These are phyloP conservation scores for Cydonia oblonga DNA, from an alignment of 331 rosid genomes.

Conservation along the genomic window DNA sequence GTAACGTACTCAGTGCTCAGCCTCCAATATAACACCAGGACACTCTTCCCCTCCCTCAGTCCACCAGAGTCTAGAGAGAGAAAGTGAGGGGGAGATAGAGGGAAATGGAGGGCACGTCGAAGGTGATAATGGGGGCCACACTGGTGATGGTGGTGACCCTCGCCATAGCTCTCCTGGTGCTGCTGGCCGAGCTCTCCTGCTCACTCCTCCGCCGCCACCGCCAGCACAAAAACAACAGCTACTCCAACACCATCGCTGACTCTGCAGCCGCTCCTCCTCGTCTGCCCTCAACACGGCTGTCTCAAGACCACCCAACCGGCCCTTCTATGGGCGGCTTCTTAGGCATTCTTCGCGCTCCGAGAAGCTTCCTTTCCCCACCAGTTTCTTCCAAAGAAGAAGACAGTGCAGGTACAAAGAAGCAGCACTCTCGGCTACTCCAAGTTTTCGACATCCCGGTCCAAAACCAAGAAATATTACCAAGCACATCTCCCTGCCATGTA, in stretches of 20 bases:
- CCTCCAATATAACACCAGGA: conserved; percentile 13
- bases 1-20: background rate
- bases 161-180: conserved; percentile 59
- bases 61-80: background rate
- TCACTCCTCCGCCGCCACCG: conserved; percentile 71
- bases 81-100: background rate
- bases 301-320: conserved; percentile 14
- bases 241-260: conserved; percentile 7
- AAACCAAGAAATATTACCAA: conserved; percentile 13
- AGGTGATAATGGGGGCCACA: conserved; percentile 79
- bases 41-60: conserved; percentile 12
- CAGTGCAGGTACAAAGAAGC: conserved; percentile 21
- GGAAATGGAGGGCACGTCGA: conserved; percentile 78
- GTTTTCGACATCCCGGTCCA: conserved; percentile 40
- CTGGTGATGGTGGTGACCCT: conserved; percentile 73
- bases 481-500: conserved; percentile 16
- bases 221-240: conserved; percentile 28
- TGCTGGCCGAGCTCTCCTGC: conserved; percentile 85
- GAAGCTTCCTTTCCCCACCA: conserved; percentile 54
- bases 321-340: conserved; percentile 29
- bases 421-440: conserved; percentile 24
- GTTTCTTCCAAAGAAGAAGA: conserved; percentile 26
- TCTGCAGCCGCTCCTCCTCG: conserved; percentile 19
- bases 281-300: conserved; percentile 4
- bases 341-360: conserved; percentile 77